Base-by-base conservation (phyloP, 2,329 filamentous ascomycete genomes). In the Aspergillus unguis region DNA sequence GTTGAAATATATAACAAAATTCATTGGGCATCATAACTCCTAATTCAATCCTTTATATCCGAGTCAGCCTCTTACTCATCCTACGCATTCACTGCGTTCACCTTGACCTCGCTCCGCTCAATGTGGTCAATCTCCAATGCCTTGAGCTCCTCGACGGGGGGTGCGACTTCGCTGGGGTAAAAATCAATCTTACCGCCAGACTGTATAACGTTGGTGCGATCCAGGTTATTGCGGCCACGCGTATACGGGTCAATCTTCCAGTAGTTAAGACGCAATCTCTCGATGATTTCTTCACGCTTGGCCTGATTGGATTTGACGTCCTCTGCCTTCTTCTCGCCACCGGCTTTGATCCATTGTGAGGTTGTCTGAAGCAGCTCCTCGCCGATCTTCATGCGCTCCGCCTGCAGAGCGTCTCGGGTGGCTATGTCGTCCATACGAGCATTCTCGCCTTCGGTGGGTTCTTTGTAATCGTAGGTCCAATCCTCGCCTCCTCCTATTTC, bases 191-290 rank as follows among this genome's bases (percentile, higher is more conserved):
- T 79, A 1, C 90, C 91, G 5, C 79, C 84, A 0, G 77, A 71
- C 50, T 80, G 76, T 42, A 96, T 80, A 51, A 92, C 76, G 0
- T 90, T 88, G 8, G 79, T 82, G 44, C 94, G 83, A 68, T 97
- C 94, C 62, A 95, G 95, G 56, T 87, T 74, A 8, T 85, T 86
- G 64, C 86, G 80, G 3, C 92, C 90, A 31, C 94, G 80, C 11
- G 95, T 67, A 69, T 92, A 95, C 0, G 90, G 90, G 72, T 99
- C 94, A 38, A 96, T 71, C 43, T 80, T 80, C 92, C 92, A 99
- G 74, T 97, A 96, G 62, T 89, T 89, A 42, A 81, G 78, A 46
- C 80, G 79, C 61, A 97, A 67, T 55, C 81, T 74, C 47, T 79
- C 78, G 1, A 87, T 86, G 17, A 94, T 62, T 6, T 77, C 74